A percentile compares a stretch with the other conserved stretches of the same genome.
phyloP scores from a whole-genome alignment of 352 stramenopile species.

The Phytophthora tubulina region DNA sequence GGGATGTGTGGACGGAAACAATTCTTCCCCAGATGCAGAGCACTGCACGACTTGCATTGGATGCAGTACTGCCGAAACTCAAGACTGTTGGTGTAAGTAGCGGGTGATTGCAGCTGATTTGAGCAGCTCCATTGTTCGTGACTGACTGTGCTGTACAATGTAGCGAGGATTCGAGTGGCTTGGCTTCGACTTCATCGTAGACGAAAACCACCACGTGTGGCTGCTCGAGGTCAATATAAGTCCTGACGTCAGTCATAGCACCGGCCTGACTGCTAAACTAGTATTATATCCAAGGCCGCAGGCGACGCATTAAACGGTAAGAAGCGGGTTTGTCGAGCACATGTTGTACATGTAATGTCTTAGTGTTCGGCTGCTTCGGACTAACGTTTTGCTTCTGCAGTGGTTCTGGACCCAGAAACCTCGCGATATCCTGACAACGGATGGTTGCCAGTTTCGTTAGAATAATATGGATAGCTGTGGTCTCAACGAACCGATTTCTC shows the following conservation, averaged over 20 bases:
- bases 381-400: slow-evolving; percentile 12
- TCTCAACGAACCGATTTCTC: too few species aligned
- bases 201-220: slow-evolving; percentile 64
- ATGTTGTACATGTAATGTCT: too few species aligned
- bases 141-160: slow-evolving; percentile 7
- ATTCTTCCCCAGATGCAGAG: slow-evolving; percentile 73
- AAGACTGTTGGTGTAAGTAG: slow-evolving; percentile 59
- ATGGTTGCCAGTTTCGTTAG: slow-evolving; percentile 26
- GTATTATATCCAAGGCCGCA: slow-evolving; percentile 67
- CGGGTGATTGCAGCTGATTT: neutral
- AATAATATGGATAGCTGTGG: neutral
- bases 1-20: slow-evolving; percentile 57
- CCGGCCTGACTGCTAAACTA: slow-evolving; percentile 56
- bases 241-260: slow-evolving; percentile 88
- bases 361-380: too few species aligned
- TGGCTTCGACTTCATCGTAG: slow-evolving; percentile 86
- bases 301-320: slow-evolving; percentile 60
- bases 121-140: neutral
- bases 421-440: slow-evolving; percentile 29
- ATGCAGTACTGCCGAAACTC: slow-evolving; percentile 56
- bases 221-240: slow-evolving; percentile 91
- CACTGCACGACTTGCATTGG: slow-evolving; percentile 47
- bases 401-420: slow-evolving; percentile 29
- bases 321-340: slow-evolving; percentile 2
- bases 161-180: slow-evolving; percentile 89